Evolutionary conservation across 192 early-diverging fungal species (phyloP).

Genomic region (Anaeromyces robustus): DNA sequence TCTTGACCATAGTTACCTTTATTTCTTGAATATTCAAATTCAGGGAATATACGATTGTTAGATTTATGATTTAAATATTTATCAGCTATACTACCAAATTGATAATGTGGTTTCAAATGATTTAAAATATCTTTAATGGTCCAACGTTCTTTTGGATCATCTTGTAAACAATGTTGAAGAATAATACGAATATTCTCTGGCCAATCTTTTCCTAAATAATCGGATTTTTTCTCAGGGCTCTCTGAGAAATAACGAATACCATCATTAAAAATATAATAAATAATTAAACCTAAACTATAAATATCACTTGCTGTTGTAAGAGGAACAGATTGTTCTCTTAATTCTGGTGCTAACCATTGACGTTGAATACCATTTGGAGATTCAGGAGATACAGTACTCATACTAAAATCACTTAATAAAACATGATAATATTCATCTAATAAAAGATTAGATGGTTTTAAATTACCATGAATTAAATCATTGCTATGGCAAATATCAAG

Average conservation of each 20-base stretch:
- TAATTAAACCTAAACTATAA: not conserved
- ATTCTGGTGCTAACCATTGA: not conserved
- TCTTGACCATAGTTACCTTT: not conserved
- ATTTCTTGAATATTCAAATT: not conserved
- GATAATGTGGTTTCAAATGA: not conserved
- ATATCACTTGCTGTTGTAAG: not conserved
- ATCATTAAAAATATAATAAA: not conserved
- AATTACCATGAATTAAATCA: not conserved
- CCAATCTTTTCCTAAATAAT: not conserved
- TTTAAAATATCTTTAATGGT: not conserved
- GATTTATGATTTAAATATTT: not conserved
- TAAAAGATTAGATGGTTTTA: not conserved
- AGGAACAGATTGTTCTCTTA: not conserved
- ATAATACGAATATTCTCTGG: not conserved
- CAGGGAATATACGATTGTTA: not conserved
- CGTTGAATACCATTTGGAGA: not conserved
- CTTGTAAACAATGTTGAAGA: not conserved
- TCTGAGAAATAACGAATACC: not conserved
- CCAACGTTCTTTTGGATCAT: not conserved
- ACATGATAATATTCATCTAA: not conserved
- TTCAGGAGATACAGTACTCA: not conserved
- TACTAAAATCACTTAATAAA: not conserved
- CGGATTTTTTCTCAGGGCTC: not conserved
- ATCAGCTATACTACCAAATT: not conserved
- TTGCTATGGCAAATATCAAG: not conserved